Conservation (phyloP, 2,329 filamentous ascomycete genomes). For the Penicillium verrucosum region DNA sequence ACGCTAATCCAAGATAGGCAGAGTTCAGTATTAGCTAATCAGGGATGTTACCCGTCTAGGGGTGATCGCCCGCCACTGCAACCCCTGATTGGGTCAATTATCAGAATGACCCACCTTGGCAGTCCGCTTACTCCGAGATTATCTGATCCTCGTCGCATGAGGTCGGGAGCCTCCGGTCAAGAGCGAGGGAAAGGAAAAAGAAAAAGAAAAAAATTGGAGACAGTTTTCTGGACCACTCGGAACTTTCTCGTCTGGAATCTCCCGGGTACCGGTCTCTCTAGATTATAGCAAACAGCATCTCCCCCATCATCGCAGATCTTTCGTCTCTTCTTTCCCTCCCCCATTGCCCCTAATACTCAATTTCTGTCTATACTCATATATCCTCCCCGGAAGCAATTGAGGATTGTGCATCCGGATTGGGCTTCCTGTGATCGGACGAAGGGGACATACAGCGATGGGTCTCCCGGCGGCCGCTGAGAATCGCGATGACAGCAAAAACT, state of each 20-base stretch:
- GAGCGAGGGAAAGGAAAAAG: not conserved
- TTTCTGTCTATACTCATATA: not conserved
- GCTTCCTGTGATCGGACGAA: not conserved
- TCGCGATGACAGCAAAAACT: not conserved
- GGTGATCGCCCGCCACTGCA: not conserved
- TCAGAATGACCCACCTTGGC: not conserved
- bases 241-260: not conserved
- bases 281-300: not conserved
- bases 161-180: not conserved
- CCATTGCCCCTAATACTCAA: not conserved
- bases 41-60: rapidly evolving
- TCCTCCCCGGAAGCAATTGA: not conserved
- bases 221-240: not conserved
- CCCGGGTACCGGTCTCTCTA: not conserved
- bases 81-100: not conserved
- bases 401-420: not conserved
- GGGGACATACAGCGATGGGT: slow-evolving; percentile 4
- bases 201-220: not conserved
- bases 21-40: not conserved
- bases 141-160: slow-evolving; percentile 8
- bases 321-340: not conserved
- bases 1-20: not conserved
- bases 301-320: not conserved
- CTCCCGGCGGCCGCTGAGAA: not conserved
- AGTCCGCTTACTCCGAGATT: not conserved